Evolutionary conservation across 805 yeast species (phyloP), one percentile per base, ranked within the genome.

Genomic region (Metschnikowia shivogae): DNA sequence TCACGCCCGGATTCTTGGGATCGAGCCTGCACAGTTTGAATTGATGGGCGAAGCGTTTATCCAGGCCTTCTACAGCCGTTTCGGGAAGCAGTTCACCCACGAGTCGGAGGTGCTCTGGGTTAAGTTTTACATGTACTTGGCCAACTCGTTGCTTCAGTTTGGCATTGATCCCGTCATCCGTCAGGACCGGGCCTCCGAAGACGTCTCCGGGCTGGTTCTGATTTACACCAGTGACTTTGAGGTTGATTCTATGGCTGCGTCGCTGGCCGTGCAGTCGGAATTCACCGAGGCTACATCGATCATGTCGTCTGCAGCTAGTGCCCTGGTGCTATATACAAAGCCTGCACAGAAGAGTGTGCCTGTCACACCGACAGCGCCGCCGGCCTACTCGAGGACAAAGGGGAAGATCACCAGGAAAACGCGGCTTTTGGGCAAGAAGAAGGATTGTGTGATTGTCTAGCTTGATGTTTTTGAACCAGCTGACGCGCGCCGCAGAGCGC

Each of bases 91-190:
- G 14, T 83, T 83, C 59, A 74, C 81, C 11, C 61, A 77, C 19
- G 85, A 81, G 52, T 60, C 83, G 34, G 89, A 84, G 57, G 73
- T 78, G 46, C 76, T 82, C 45, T 85, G 92, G 90, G 77, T 84
- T 44, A 78, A 82, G 55, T 65, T 85, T 19, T 85, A 82, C 64
- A 68, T 82, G 46, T 85, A 80, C 59, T 64, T 85, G 52, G 82
- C 89, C 24, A 84, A 85, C 61, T 74, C 84, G 19, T 73, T 85
- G 36, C 57, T 84, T 14, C 84, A 81, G 57, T 77, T 77, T 46
- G 84, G 83, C 31, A 65, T 75, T 34, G 83, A 78, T 52, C 82
- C 83, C 3, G 53, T 65, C 10, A 48, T 64, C 40, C 57, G 52
- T 39, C 43, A 59, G 26, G 48, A 35, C n/a, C 40, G 19, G 3